phyloP scores from a whole-genome alignment of 2,329 filamentous ascomycete species.

The Aureobasidium subglaciale region DNA sequence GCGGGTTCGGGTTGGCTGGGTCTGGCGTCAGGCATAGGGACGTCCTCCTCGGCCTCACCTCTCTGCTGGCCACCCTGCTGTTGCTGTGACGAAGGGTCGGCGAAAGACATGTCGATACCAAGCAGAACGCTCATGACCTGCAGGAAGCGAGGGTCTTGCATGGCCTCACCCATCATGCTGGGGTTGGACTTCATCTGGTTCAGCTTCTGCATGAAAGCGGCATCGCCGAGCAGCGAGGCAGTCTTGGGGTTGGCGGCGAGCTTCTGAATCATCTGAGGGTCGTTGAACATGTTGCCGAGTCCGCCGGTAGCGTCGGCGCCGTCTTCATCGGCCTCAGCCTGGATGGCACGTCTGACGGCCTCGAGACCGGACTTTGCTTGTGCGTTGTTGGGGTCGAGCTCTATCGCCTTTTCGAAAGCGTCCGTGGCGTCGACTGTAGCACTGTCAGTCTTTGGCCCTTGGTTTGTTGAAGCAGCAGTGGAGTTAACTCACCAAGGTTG shows the following conservation, averaged over 20 bases:
- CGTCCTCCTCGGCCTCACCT: constrained; percentile 59
- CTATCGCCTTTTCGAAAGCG: constrained; percentile 89
- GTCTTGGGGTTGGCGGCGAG: constrained; percentile 94
- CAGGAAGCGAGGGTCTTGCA: constrained; percentile 85
- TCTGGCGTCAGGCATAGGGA: constrained; percentile 67
- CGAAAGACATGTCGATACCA: constrained; percentile 84
- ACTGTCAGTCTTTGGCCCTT: neutral
- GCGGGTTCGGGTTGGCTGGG: constrained; percentile 47
- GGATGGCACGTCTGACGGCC: constrained; percentile 80
- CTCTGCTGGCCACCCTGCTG: constrained; percentile 27
- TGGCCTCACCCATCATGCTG: constrained; percentile 66
- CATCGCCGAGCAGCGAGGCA: constrained; percentile 67
- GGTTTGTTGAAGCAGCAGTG: neutral
- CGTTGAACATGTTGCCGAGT: constrained; percentile 88
- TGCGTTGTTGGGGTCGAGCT: constrained; percentile 84
- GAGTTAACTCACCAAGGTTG: constrained; percentile 64
- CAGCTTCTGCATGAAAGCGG: constrained; percentile 83
- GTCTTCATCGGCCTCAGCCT: constrained; percentile 62
- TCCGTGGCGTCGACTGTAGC: constrained; percentile 65
- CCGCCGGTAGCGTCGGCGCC: constrained; percentile 64
- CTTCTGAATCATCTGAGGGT: constrained; percentile 84
- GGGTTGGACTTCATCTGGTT: constrained; percentile 77
- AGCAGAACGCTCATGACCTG: constrained; percentile 90
- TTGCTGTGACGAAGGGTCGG: constrained; percentile 38
- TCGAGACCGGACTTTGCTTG: constrained; percentile 85